These are phyloP conservation scores for Fistulifera pelliculosa DNA, from an alignment of 108 stramenopile genomes.

Conservation along the genomic window DNA sequence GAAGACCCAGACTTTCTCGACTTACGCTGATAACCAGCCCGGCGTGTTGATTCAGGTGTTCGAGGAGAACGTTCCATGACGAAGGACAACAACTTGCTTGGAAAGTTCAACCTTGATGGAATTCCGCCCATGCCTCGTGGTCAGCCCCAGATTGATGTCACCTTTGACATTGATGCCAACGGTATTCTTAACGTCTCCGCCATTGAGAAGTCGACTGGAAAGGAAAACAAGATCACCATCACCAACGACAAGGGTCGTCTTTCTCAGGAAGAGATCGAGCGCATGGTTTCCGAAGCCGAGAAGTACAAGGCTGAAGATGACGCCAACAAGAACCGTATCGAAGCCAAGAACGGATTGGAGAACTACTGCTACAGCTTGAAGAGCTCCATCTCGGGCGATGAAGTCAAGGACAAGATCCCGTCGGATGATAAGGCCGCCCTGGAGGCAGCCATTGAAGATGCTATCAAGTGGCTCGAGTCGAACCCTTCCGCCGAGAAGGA, in stretches of 20 bases:
- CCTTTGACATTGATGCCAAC: constrained; percentile 98
- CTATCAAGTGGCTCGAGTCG: constrained; percentile 87
- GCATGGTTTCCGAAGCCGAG: constrained; percentile 98
- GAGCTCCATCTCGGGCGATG: constrained; percentile 80
- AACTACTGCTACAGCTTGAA: constrained; percentile 96
- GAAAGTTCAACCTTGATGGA: constrained; percentile 98
- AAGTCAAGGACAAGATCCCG: constrained; percentile 79
- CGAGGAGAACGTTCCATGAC: constrained; percentile 99
- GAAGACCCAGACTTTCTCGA: constrained; percentile 99
- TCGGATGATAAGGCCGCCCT: constrained; percentile 73
- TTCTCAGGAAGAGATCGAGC: constrained; percentile 96
- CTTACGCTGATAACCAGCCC: constrained; percentile 99
- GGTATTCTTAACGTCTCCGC: constrained; percentile 86
- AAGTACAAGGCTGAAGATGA: constrained; percentile 97
- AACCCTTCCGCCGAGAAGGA: constrained; percentile 95
- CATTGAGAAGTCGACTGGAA: constrained; percentile 98
- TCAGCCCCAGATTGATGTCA: constrained; percentile 97
- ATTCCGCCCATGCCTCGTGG: constrained; percentile 99
- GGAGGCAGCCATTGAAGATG: constrained; percentile 82
- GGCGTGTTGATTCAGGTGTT: constrained; percentile 99
- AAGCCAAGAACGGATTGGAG: constrained; percentile 95
- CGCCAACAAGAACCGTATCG: constrained; percentile 89
- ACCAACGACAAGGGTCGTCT: constrained; percentile 99
- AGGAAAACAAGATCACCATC: constrained; percentile 99
- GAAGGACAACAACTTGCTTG: constrained; percentile 98